Base-by-base conservation (phyloP, 352 stramenopile genomes). In the Globisporangium recalcitrans region DNA sequence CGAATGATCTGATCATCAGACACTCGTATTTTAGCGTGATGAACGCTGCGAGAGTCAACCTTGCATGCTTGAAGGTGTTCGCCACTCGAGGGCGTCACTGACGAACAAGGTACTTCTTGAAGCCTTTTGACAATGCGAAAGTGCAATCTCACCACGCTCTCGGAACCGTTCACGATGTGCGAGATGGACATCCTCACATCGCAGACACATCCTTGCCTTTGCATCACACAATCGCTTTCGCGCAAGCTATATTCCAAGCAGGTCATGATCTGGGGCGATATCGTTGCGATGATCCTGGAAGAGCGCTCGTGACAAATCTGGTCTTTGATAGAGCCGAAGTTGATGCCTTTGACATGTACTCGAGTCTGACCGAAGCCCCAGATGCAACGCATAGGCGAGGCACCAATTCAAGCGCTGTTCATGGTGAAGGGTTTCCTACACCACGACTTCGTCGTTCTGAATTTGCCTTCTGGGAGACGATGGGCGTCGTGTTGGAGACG, bases 391-490 rank as follows among this genome's bases (percentile, higher is more conserved):
- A 21, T 14, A 21, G 38, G 2, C 38, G n/a, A 44, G 16, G 14
- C 5, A 44, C 7, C 19, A 4, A 44, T 44, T 44, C 9, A n/a
- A 14, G 14, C 16, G 10, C 32, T 4, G 16, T 10, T 38, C 32
- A 21, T 14, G 21, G 21, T 10, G 5, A 44, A n/a, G 4, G 1
- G n/a, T 26, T 13, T 11, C 40, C 52, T 49, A 61, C 26, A 53
- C 55, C 10, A 44, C 8, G n/a, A 61, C 42, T 52, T 75, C 52
- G 55, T 74, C 38, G 57, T 56, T 60, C 65, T 67, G 54, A 61
- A 74, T 31, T 62, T 60, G 52, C 31, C 64, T 52, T 42, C 44
- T 22, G 6, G 58, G 58, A 0, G 58, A 58, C 9, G 11, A 36
- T 38, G 48, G 58, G n/a, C 58, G 46, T 38, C 48, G 22, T 3